Evolutionary conservation across 208 protist genomes (phyloP).

Genomic region (Angomonas deanei): DNA sequence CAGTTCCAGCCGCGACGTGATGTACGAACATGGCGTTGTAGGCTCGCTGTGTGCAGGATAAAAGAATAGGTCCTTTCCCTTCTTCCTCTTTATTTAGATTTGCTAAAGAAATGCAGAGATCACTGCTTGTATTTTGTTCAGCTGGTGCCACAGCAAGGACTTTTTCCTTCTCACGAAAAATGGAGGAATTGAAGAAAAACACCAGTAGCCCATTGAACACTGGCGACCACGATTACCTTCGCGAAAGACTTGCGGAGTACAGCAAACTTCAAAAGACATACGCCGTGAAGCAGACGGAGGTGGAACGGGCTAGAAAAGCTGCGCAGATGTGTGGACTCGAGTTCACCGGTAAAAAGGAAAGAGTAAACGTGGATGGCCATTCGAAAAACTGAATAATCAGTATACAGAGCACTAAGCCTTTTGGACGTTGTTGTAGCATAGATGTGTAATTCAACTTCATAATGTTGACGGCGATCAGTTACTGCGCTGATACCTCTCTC

Average conservation of each 20-base stretch:
- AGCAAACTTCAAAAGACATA: constrained; percentile 61
- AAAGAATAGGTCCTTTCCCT: constrained; percentile 8
- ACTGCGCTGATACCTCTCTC: background rate
- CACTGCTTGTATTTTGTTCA: background rate
- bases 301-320: constrained; percentile 68
- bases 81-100: constrained; percentile 13
- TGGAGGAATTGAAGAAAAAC: constrained; percentile 19
- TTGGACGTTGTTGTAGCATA: too few species aligned
- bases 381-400: too few species aligned
- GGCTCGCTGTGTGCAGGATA: too few species aligned
- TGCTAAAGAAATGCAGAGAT: background rate
- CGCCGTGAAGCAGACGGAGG: constrained; percentile 80
- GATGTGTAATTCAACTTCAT: too few species aligned
- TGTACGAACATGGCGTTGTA: too few species aligned
- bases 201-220: constrained; percentile 24
- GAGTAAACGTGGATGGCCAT: constrained; percentile 9
- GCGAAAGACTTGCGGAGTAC: constrained; percentile 58
- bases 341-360: constrained; percentile 59
- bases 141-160: background rate
- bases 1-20: too few species aligned
- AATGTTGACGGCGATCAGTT: too few species aligned
- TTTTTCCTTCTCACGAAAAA: constrained; percentile 25
- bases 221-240: constrained; percentile 60
- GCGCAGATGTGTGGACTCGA: constrained; percentile 79
- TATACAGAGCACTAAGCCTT: too few species aligned